A percentile compares a stretch with the other conserved stretches of the same genome.
These are phyloP conservation scores for Macrocystidia cucumis DNA, from an alignment of 1,284 basidiomycete species.

Conservation along the genomic window DNA sequence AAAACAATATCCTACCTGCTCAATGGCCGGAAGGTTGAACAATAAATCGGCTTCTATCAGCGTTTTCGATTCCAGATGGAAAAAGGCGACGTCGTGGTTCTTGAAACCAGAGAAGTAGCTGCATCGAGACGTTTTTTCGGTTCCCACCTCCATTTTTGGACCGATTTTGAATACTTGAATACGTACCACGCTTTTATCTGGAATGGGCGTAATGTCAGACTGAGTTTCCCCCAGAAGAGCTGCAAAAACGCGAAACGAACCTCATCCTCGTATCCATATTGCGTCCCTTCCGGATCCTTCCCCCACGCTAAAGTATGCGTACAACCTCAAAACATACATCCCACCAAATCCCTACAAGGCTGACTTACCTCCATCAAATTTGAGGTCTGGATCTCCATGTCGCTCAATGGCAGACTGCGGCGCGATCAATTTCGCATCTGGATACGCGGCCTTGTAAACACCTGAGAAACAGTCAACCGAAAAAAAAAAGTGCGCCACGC, in stretches of 20 bases:
- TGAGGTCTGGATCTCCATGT: conserved; percentile 32
- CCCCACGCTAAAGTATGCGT: conserved; percentile 73
- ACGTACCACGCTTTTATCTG: conserved; percentile 58
- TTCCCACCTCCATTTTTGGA: not conserved
- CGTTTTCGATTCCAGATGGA: conserved; percentile 73
- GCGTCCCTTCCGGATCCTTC: conserved; percentile 48
- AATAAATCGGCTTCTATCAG: conserved; percentile 86
- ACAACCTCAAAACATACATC: conserved; percentile 4
- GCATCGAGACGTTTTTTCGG: not conserved
- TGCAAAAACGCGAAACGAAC: no score
- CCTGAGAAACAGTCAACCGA: conserved; percentile 28
- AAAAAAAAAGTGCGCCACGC: no score
- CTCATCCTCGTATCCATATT: conserved; percentile 82
- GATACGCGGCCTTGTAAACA: conserved; percentile 72
- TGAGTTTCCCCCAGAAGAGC: no score
- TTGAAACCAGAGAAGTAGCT: conserved; percentile 79
- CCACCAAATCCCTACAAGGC: conserved; percentile 1
- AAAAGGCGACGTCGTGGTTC: conserved; percentile 88
- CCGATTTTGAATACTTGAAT: no score
- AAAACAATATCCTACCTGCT: conserved; percentile 53
- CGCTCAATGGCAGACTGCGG: conserved; percentile 46
- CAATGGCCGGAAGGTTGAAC: conserved; percentile 82
- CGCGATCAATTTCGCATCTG: conserved; percentile 68
- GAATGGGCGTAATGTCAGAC: no score
- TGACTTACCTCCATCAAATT: conserved; percentile 55